phyloP scores from a whole-genome alignment of 2,329 filamentous ascomycete species.

The Huntiella decipiens region DNA sequence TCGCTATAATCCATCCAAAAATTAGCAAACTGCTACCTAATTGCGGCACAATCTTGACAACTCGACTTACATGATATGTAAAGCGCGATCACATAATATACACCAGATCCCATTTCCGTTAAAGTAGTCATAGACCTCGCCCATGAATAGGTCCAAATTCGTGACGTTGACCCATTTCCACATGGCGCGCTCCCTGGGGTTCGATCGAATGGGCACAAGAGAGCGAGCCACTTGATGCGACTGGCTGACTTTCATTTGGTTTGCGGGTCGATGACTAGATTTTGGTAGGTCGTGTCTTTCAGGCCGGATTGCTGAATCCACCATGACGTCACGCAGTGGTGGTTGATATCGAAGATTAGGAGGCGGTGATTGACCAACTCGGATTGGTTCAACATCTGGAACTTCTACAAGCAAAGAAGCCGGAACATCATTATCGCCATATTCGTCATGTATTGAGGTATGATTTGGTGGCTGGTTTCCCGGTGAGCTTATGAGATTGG shows the following conservation, averaged over 20 bases:
- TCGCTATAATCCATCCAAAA: conserved; percentile 31
- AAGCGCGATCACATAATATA: conserved; percentile 50
- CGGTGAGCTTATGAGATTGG: conserved; percentile 7
- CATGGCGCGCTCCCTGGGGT: conserved; percentile 50
- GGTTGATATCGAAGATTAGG: conserved; percentile 13
- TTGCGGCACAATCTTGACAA: neutral
- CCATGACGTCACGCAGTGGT: conserved; percentile 14
- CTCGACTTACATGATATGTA: conserved; percentile 50
- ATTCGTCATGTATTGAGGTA: conserved; percentile 22
- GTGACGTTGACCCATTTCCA: conserved; percentile 88
- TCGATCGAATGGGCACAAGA: neutral
- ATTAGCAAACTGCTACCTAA: neutral
- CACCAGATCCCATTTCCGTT: conserved; percentile 68
- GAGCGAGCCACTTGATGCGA: neutral
- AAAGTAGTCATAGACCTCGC: conserved; percentile 73
- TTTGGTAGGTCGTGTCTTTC: neutral
- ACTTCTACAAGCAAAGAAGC: conserved; percentile 42
- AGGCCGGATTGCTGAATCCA: conserved; percentile 23
- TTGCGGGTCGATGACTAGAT: neutral
- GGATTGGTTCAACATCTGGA: conserved; percentile 17
- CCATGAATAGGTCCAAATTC: conserved; percentile 74
- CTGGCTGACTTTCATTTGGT: neutral
- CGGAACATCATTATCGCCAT: conserved; percentile 41
- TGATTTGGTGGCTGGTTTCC: neutral
- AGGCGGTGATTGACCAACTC: conserved; percentile 11